Evolutionary conservation across 1,284 basidiomycete species (phyloP).

Genomic region (Ceratobasidium sp.): DNA sequence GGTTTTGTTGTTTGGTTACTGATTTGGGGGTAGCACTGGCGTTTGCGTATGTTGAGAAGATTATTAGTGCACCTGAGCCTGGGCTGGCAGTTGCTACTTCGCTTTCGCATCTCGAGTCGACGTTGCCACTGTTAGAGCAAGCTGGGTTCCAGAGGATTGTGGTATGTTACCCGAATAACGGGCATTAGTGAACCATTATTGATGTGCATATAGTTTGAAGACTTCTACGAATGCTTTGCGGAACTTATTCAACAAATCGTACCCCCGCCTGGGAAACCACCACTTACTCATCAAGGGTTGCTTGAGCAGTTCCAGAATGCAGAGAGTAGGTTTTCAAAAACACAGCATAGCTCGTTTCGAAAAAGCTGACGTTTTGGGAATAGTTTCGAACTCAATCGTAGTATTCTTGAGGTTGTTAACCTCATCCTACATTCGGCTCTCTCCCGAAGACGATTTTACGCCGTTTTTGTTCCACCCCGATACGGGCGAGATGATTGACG

Average conservation of each 20-base stretch:
- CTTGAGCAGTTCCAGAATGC: conserved; percentile 70
- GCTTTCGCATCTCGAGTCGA: conserved; percentile 68
- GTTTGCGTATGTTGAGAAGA: conserved; percentile 74
- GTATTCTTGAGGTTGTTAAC: conserved; percentile 84
- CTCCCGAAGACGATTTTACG: conserved; percentile 71
- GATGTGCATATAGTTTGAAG: conserved; percentile 55
- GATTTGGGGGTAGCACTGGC: conserved; percentile 73
- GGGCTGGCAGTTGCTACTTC: conserved; percentile 67
- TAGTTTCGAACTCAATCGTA: conserved; percentile 79
- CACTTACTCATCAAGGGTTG: conserved; percentile 62
- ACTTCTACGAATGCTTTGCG: conserved; percentile 69
- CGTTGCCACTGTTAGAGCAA: conserved; percentile 67
- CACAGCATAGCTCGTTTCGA: too few relatives aligned
- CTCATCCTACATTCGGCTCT: conserved; percentile 81
- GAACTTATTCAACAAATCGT: conserved; percentile 63
- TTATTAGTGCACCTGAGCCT: conserved; percentile 65
- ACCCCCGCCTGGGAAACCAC: conserved; percentile 57
- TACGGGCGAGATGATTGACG: conserved; percentile 70
- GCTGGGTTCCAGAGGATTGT: conserved; percentile 78
- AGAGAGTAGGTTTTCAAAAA: conserved; percentile 65
- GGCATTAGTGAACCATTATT: too few relatives aligned
- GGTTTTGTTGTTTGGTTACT: neutral
- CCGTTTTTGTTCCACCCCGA: conserved; percentile 84
- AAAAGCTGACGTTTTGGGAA: neutral
- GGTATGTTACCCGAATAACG: too few relatives aligned